A percentile compares a stretch with the other conserved stretches of the same genome.
Conservation (phyloP, 139 green algal genomes). For the Haematococcus lacustris region DNA sequence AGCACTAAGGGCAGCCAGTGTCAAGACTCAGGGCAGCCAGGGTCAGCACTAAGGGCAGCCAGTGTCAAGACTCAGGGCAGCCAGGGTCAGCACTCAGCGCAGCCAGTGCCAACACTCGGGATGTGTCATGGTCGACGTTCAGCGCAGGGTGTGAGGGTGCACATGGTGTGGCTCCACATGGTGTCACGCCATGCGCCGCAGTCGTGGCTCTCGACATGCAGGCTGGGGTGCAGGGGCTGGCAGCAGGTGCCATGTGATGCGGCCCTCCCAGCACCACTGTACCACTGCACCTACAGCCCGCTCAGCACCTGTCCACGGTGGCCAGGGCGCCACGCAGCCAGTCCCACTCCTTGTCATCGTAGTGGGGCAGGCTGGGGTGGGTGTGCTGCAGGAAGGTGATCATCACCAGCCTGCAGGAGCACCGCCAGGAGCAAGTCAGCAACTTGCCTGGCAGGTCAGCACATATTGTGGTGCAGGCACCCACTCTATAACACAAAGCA, state of each 20-base stretch:
- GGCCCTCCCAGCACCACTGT: neutral
- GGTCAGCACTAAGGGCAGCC: no score
- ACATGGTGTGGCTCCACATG: neutral
- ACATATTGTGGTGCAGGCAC: neutral
- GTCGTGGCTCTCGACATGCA: neutral
- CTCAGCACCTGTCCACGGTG: slow-evolving; percentile 61
- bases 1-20: no score
- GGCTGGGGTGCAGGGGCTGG: neutral
- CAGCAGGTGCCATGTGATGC: neutral
- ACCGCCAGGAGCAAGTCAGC: neutral
- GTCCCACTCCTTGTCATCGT: slow-evolving; percentile 74
- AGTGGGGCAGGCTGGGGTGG: slow-evolving; percentile 79
- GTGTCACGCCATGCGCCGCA: no score
- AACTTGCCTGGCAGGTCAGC: neutral
- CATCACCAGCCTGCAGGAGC: slow-evolving; percentile 32
- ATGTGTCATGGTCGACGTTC: neutral
- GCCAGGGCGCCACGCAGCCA: slow-evolving; percentile 83
- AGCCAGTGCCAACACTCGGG: neutral
- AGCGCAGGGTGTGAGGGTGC: neutral
- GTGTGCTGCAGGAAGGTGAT: slow-evolving; percentile 87
- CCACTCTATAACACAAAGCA: neutral
- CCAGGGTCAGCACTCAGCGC: no score
- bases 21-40: no score
- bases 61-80: no score
- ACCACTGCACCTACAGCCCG: neutral